Conservation (phyloP, 1,139 yeast species). For the Candida gigantensis region DNA sequence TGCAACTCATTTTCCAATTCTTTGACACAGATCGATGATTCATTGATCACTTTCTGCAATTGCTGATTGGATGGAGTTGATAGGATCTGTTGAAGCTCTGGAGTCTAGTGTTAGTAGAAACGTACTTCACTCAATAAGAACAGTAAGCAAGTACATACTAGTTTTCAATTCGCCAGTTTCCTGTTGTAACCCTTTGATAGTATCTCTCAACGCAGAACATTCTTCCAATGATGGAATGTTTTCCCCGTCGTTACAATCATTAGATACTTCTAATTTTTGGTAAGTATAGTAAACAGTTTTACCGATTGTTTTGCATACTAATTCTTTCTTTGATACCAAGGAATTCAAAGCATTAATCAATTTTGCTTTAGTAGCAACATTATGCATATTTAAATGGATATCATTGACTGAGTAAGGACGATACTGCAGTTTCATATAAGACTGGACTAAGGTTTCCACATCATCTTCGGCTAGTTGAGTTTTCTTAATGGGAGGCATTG, state of each 20-base stretch:
- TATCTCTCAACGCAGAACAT: constrained; percentile 1
- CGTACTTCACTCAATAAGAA: no score
- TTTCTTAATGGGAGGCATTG: constrained; percentile 10
- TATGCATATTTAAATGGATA: constrained; percentile 37
- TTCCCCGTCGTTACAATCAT: constrained; percentile 3
- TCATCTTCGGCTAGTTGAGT: constrained; percentile 4
- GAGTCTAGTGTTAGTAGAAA: constrained; percentile 2
- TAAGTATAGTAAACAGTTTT: constrained; percentile 36
- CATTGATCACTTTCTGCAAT: constrained; percentile 1
- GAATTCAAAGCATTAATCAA: constrained; percentile 28
- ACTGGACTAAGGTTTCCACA: constrained; percentile 11
- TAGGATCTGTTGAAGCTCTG: constrained; percentile 8
- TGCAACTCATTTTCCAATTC: constrained; percentile 1
- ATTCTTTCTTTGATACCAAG: constrained; percentile 23
- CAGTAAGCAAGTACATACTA: constrained; percentile 12
- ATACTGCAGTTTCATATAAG: constrained; percentile 36
- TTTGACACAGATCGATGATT: background rate
- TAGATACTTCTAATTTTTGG: constrained; percentile 18
- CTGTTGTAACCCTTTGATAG: constrained; percentile 5
- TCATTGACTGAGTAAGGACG: constrained; percentile 41
- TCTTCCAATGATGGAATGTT: constrained; percentile 11
- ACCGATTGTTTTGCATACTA: constrained; percentile 34
- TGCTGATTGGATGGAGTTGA: constrained; percentile 11
- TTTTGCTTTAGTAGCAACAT: constrained; percentile 26
- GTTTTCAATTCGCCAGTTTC: constrained; percentile 10